Evolutionary conservation across 2,329 filamentous ascomycete species (phyloP).

Genomic region (Verticillium isaacii): DNA sequence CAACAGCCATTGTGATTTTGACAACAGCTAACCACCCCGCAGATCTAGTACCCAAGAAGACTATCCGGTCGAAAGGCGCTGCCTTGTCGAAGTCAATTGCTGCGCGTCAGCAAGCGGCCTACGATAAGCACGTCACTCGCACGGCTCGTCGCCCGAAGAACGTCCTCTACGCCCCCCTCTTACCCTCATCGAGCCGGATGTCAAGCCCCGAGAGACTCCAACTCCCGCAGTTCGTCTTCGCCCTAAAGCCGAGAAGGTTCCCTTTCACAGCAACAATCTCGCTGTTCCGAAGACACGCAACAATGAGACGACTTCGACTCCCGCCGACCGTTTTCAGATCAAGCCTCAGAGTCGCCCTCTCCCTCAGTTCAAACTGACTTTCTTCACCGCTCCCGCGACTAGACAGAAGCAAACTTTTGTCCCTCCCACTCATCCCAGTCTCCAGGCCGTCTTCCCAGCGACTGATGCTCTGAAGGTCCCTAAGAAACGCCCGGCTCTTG

Average conservation of each 20-base stretch:
- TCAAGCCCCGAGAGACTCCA: background rate
- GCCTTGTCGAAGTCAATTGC: background rate
- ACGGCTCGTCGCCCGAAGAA: background rate
- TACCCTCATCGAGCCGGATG: background rate
- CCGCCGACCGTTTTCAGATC: background rate
- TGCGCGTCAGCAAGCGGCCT: constrained; percentile 1
- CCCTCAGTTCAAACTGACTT: background rate
- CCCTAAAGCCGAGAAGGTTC: background rate
- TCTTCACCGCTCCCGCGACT: background rate
- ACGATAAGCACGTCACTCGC: background rate
- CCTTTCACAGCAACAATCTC: background rate
- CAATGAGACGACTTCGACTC: background rate
- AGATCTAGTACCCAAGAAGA: background rate
- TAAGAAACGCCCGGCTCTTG: background rate
- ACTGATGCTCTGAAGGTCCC: background rate
- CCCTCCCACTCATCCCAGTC: background rate
- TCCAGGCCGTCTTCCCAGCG: background rate
- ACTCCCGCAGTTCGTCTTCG: background rate
- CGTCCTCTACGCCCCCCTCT: background rate
- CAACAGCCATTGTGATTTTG: no score
- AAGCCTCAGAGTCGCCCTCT: background rate
- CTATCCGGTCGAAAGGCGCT: background rate
- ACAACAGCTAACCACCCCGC: background rate
- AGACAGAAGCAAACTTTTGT: background rate
- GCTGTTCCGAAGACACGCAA: background rate